phyloP scores from a whole-genome alignment of 352 stramenopile species.

The Pythium aristosporum region DNA sequence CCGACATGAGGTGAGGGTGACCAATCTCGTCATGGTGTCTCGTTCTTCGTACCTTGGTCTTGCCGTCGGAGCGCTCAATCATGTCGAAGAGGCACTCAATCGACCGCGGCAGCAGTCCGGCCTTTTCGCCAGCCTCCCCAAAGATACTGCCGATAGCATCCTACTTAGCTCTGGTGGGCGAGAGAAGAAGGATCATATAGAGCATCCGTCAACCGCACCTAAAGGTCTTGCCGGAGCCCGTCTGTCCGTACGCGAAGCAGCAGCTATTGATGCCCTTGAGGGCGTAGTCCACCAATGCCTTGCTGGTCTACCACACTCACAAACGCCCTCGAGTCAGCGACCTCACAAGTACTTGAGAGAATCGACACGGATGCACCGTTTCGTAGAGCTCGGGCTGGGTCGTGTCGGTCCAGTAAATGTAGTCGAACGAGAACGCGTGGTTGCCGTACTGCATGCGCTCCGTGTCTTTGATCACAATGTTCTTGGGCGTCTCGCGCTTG shows the following conservation, averaged over 20 bases:
- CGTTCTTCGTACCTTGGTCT: conserved; percentile 42
- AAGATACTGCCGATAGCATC: conserved; percentile 68
- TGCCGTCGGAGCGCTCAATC: conserved; percentile 62
- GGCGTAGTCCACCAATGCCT: conserved; percentile 87
- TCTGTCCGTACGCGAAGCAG: conserved; percentile 93
- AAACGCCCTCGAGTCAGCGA: background rate
- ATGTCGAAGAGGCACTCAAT: conserved; percentile 90
- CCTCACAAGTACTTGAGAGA: background rate
- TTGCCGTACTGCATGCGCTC: conserved; percentile 86
- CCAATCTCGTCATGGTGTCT: too few species aligned
- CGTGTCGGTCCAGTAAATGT: conserved; percentile 85
- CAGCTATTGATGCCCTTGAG: conserved; percentile 93
- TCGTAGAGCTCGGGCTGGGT: conserved; percentile 72
- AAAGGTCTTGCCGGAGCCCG: conserved; percentile 83
- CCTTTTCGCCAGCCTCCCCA: conserved; percentile 80
- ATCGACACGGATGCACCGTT: conserved; percentile 32
- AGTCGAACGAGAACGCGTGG: conserved; percentile 85
- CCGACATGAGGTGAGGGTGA: too few species aligned
- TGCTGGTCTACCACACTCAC: conserved; percentile 54
- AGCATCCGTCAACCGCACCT: conserved; percentile 37
- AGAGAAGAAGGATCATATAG: background rate
- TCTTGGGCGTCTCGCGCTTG: conserved; percentile 70
- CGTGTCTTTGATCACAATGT: conserved; percentile 87
- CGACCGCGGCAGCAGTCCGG: conserved; percentile 84
- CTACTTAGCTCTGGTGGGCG: background rate